Conservation (phyloP, 768 basidiomycete genomes). For the Termitomyces sp. region DNA sequence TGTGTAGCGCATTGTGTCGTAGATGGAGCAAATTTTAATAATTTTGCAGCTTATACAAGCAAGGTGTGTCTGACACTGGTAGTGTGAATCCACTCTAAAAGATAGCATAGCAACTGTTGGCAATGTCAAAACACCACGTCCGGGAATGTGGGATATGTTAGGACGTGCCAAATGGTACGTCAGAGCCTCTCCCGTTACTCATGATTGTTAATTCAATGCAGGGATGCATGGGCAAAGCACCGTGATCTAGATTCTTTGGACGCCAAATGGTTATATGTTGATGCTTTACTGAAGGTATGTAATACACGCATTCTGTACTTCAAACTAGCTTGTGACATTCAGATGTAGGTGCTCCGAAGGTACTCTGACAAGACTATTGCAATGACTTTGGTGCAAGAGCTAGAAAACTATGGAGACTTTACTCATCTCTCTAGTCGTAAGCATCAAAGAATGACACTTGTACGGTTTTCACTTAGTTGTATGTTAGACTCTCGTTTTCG, state of each 20-base stretch:
- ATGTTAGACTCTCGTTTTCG: constrained; percentile 37
- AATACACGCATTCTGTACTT: neutral
- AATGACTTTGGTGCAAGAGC: constrained; percentile 66
- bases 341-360: constrained; percentile 61
- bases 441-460: constrained; percentile 7
- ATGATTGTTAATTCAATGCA: constrained; percentile 22
- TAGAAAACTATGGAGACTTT: constrained; percentile 70
- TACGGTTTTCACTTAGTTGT: neutral
- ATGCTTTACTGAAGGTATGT: constrained; percentile 74
- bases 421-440: constrained; percentile 64
- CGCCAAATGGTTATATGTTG: constrained; percentile 88
- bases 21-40: neutral
- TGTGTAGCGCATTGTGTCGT: constrained; percentile 22
- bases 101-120: constrained; percentile 66
- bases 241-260: constrained; percentile 72
- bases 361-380: constrained; percentile 83
- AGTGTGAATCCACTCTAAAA: constrained; percentile 4
- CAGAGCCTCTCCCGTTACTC: neutral
- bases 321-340: neutral
- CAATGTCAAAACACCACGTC: constrained; percentile 73
- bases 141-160: constrained; percentile 87
- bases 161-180: constrained; percentile 88
- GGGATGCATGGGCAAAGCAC: constrained; percentile 97
- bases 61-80: constrained; percentile 49
- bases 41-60: constrained; percentile 74